Conservation (phyloP, 2,329 filamentous ascomycete species). For the Neodidymelliopsis sp. region DNA sequence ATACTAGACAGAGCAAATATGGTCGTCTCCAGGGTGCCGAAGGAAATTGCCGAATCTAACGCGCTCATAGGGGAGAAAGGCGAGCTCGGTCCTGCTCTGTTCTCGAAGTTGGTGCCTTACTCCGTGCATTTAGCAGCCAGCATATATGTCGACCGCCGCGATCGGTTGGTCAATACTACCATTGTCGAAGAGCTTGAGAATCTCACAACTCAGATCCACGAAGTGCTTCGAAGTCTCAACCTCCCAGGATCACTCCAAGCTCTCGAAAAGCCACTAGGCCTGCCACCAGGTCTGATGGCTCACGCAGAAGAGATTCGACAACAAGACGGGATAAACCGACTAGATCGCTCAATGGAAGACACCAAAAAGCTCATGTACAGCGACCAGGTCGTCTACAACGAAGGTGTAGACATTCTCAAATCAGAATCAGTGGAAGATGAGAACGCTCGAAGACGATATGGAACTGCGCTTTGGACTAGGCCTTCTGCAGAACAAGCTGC, state of each 20-base stretch:
- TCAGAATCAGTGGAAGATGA: constrained; percentile 87
- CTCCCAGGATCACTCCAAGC: constrained; percentile 93
- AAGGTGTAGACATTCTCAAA: constrained; percentile 79
- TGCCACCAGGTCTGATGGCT: constrained; percentile 83
- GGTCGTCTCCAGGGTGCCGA: constrained; percentile 80
- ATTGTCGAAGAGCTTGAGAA: constrained; percentile 85
- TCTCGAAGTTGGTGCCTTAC: constrained; percentile 91
- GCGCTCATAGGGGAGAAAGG: constrained; percentile 80
- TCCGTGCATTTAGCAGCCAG: constrained; percentile 94
- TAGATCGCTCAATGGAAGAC: constrained; percentile 83
- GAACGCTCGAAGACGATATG: constrained; percentile 76
- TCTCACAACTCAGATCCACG: constrained; percentile 80
- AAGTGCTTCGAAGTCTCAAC: constrained; percentile 80
- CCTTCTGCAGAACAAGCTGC: constrained; percentile 73
- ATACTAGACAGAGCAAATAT: constrained; percentile 87
- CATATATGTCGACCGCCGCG: constrained; percentile 90
- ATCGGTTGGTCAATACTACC: constrained; percentile 86
- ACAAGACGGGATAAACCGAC: constrained; percentile 79
- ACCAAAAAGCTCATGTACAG: constrained; percentile 87
- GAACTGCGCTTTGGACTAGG: constrained; percentile 85
- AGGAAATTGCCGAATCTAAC: constrained; percentile 81
- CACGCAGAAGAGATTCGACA: constrained; percentile 95
- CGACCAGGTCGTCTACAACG: constrained; percentile 79
- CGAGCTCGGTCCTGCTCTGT: constrained; percentile 84
- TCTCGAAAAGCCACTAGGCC: constrained; percentile 88